A percentile compares a stretch with the other conserved stretches of the same genome.
Conservation (phyloP, 108 stramenopile species). For the Discostella stelligeroides region DNA sequence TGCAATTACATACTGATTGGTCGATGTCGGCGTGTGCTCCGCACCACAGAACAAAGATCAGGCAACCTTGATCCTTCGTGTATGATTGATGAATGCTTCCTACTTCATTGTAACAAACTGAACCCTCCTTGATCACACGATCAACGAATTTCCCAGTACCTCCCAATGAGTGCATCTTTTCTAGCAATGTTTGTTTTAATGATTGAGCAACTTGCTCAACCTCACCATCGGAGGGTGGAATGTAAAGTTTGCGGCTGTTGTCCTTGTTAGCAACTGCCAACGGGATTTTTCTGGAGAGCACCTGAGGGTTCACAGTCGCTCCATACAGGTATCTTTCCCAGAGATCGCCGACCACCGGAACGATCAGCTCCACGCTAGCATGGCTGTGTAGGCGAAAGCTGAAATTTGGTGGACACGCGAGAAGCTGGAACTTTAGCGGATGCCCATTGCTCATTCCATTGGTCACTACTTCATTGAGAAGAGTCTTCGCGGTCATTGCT, state of each 20-base stretch:
- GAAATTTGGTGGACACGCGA: slow-evolving; percentile 9
- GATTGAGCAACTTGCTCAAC: neutral
- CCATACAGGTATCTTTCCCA: slow-evolving; percentile 5
- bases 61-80: slow-evolving; percentile 9
- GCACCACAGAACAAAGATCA: slow-evolving; percentile 11
- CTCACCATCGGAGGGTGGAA: slow-evolving; percentile 3
- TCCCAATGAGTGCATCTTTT: slow-evolving; percentile 6
- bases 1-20: slow-evolving; percentile 1
- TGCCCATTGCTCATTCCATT: slow-evolving; percentile 13
- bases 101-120: neutral
- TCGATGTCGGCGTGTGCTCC: slow-evolving; percentile 1
- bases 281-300: neutral
- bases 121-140: slow-evolving; percentile 2
- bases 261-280: neutral
- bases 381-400: slow-evolving; percentile 16
- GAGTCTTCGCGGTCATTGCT: neutral
- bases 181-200: neutral
- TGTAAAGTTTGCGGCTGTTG: neutral
- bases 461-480: slow-evolving; percentile 2
- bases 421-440: slow-evolving; percentile 10
- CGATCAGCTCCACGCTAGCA: slow-evolving; percentile 1
- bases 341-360: slow-evolving; percentile 8
- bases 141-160: slow-evolving; percentile 6
- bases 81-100: slow-evolving; percentile 21
- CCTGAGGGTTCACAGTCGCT: slow-evolving; percentile 1